Percentiles rank a stretch among this genome's conserved stretches.
phyloP scores from a whole-genome alignment of 257 asterid genomes.

The Ophiorrhiza pumila region DNA sequence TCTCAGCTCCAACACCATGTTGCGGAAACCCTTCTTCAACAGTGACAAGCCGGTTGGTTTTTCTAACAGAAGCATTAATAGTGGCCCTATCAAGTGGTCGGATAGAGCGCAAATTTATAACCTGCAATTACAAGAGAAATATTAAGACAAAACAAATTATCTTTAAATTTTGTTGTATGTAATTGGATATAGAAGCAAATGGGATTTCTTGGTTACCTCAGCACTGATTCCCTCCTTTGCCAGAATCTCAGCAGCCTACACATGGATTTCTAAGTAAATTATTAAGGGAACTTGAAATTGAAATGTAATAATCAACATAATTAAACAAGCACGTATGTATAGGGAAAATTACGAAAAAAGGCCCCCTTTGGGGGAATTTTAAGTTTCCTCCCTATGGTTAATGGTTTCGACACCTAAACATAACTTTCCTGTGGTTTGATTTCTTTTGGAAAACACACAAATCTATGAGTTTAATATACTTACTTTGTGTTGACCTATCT shows the following conservation, averaged over 20 bases:
- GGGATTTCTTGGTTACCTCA: slow-evolving; percentile 46
- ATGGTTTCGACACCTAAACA: too few relatives aligned
- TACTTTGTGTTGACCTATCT: too few relatives aligned
- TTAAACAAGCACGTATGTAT: neutral
- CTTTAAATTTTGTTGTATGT: neutral
- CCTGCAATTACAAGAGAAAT: slow-evolving; percentile 29
- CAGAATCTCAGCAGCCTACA: slow-evolving; percentile 78
- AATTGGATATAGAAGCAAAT: neutral
- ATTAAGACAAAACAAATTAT: neutral
- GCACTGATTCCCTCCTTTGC: slow-evolving; percentile 72
- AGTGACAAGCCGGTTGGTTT: slow-evolving; percentile 79
- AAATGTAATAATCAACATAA: neutral
- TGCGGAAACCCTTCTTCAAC: slow-evolving; percentile 86
- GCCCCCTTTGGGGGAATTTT: too few relatives aligned
- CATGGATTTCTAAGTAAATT: neutral
- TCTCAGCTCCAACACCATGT: slow-evolving; percentile 89
- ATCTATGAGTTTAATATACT: too few relatives aligned
- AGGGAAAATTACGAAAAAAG: too few relatives aligned
- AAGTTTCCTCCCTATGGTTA: too few relatives aligned
- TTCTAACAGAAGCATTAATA: slow-evolving; percentile 71
- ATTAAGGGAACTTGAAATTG: neutral
- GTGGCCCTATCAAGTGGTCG: slow-evolving; percentile 82
- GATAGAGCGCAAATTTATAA: slow-evolving; percentile 75
- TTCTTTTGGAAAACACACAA: too few relatives aligned
- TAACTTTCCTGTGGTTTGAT: too few relatives aligned